Conservation (phyloP, 495 filamentous ascomycete genomes). For the Annulohypoxylon moriforme region DNA sequence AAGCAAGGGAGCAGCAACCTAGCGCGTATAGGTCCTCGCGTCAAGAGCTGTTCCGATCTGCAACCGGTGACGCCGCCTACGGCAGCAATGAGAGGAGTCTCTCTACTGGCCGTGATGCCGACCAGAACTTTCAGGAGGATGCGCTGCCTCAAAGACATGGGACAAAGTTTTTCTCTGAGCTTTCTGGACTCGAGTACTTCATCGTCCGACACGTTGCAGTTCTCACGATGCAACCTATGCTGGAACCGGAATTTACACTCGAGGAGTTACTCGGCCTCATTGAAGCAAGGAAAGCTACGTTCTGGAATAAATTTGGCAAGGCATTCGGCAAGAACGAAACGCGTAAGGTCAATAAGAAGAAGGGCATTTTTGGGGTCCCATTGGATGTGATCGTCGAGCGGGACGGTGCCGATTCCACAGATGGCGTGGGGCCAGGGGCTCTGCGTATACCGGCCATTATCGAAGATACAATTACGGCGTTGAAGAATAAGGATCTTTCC, state of each 20-base stretch:
- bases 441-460: slow-evolving; percentile 88
- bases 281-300: slow-evolving; percentile 86
- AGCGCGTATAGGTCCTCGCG: slow-evolving; percentile 75
- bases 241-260: slow-evolving; percentile 89
- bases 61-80: slow-evolving; percentile 71
- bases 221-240: slow-evolving; percentile 91
- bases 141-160: slow-evolving; percentile 61
- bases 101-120: slow-evolving; percentile 70
- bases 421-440: slow-evolving; percentile 92
- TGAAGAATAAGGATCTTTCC: slow-evolving; percentile 99
- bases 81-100: slow-evolving; percentile 82
- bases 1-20: slow-evolving; percentile 90
- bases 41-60: slow-evolving; percentile 76
- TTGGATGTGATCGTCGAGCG: slow-evolving; percentile 88
- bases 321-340: slow-evolving; percentile 85
- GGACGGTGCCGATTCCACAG: slow-evolving; percentile 93
- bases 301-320: slow-evolving; percentile 98
- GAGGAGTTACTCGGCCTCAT: slow-evolving; percentile 96
- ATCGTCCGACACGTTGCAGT: slow-evolving; percentile 96
- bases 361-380: slow-evolving; percentile 90
- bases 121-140: slow-evolving; percentile 59
- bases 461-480: slow-evolving; percentile 90
- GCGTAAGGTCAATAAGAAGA: slow-evolving; percentile 85
- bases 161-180: slow-evolving; percentile 94
- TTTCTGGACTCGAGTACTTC: slow-evolving; percentile 96